Percentiles rank a stretch among this genome's conserved stretches.
Evolutionary conservation across 352 stramenopile species (phyloP).

Genomic region (Globisporangium orthogonon): DNA sequence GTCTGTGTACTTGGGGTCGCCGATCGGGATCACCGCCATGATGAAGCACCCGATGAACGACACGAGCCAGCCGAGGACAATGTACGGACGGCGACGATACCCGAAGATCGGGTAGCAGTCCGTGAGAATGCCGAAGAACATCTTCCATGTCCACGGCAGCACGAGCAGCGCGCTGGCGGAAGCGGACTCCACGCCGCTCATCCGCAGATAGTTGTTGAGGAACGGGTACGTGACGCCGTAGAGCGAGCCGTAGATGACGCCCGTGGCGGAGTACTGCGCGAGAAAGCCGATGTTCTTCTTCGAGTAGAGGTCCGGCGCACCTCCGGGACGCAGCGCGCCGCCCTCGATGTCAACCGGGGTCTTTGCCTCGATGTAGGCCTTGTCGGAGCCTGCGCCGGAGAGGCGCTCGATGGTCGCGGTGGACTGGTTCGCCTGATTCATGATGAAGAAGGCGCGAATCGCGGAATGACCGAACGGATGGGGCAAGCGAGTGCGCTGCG

Average conservation of each 20-base stretch:
- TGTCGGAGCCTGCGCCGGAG: no score
- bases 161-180: constrained; percentile 23
- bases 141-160: constrained; percentile 47
- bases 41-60: constrained; percentile 23
- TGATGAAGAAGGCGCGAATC: no score
- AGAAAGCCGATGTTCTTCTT: constrained; percentile 41
- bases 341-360: constrained; percentile 16
- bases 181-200: constrained; percentile 30
- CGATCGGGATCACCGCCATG: constrained; percentile 31
- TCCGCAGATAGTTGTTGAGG: constrained; percentile 49
- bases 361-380: no score
- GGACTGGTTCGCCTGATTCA: no score
- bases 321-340: constrained; percentile 33
- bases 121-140: constrained; percentile 43
- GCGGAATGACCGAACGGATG: no score
- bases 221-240: constrained; percentile 39
- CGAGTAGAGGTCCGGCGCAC: constrained; percentile 20
- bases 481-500: no score
- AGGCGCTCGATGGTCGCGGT: no score
- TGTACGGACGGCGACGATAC: constrained; percentile 38
- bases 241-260: constrained; percentile 40
- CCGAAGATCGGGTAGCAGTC: constrained; percentile 34
- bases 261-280: constrained; percentile 36
- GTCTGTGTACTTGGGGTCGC: constrained; percentile 54
- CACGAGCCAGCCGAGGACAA: constrained; percentile 59